phyloP scores from a whole-genome alignment of 768 basidiomycete species.

The Panus rudis region DNA sequence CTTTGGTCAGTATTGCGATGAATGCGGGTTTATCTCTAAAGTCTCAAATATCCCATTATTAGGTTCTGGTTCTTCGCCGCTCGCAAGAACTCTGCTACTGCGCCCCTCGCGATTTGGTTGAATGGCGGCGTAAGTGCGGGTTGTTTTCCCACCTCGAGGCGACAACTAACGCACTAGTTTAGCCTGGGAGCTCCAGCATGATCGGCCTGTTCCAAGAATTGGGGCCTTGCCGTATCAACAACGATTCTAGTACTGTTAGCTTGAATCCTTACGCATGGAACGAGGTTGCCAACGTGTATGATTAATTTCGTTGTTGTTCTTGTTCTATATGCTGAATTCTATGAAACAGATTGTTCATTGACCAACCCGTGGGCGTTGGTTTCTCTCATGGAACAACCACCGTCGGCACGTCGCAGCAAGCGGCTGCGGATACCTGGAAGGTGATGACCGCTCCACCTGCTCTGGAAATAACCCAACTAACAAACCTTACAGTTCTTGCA shows the following conservation, averaged over 20 bases:
- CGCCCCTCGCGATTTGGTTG: slow-evolving; percentile 62
- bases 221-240: slow-evolving; percentile 36
- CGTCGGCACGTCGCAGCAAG: slow-evolving; percentile 45
- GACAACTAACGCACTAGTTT: not conserved
- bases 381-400: slow-evolving; percentile 49
- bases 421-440: slow-evolving; percentile 52
- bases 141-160: not conserved
- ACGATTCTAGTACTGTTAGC: slow-evolving; percentile 39
- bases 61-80: slow-evolving; percentile 71
- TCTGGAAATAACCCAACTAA: not conserved
- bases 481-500: slow-evolving; percentile 38
- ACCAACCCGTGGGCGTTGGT: slow-evolving; percentile 56
- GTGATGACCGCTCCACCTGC: slow-evolving; percentile 5
- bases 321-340: not conserved
- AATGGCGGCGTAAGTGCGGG: slow-evolving; percentile 41
- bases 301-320: not conserved
- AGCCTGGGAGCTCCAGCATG: slow-evolving; percentile 34
- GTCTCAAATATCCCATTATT: not conserved
- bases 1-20: slow-evolving; percentile 41
- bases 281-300: slow-evolving; percentile 39
- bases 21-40: too few species aligned
- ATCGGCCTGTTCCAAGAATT: slow-evolving; percentile 35
- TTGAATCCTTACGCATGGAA: slow-evolving; percentile 51
- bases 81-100: slow-evolving; percentile 51
- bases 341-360: slow-evolving; percentile 42